phyloP scores from a whole-genome alignment of 1,284 basidiomycete genomes.

The Ganoderma leucocontextum region DNA sequence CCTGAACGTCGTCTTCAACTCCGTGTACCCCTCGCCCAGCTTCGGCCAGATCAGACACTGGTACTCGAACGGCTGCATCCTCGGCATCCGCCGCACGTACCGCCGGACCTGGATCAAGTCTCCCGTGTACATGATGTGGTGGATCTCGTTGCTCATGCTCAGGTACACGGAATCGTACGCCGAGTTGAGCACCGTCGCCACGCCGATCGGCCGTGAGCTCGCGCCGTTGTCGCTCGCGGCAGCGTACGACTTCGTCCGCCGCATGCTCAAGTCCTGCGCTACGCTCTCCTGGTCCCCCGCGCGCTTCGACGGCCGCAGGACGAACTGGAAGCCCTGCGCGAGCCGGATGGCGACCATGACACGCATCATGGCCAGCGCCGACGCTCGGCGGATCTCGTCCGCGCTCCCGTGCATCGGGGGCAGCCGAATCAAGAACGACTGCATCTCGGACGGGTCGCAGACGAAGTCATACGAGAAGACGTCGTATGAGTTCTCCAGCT shows the following conservation, averaged over 20 bases:
- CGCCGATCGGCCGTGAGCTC: slow-evolving; percentile 67
- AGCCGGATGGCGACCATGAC: slow-evolving; percentile 95
- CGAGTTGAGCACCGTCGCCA: slow-evolving; percentile 74
- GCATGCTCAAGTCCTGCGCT: slow-evolving; percentile 40
- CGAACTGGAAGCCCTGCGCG: slow-evolving; percentile 97
- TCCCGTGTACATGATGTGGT: slow-evolving; percentile 88
- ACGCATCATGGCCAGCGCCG: slow-evolving; percentile 88
- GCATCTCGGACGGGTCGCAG: slow-evolving; percentile 79
- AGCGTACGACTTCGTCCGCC: slow-evolving; percentile 64
- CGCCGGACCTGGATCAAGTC: slow-evolving; percentile 90
- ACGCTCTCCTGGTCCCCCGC: slow-evolving; percentile 22
- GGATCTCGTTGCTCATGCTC: slow-evolving; percentile 95
- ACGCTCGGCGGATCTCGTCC: slow-evolving; percentile 70
- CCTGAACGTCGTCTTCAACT: slow-evolving; percentile 78
- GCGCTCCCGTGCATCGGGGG: slow-evolving; percentile 55
- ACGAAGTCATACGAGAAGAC: slow-evolving; percentile 85
- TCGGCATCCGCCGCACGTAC: slow-evolving; percentile 82
- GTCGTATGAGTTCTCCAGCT: slow-evolving; percentile 83
- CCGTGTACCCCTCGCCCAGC: slow-evolving; percentile 86
- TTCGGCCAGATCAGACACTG: slow-evolving; percentile 95
- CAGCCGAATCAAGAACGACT: slow-evolving; percentile 80
- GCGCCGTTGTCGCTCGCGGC: slow-evolving; percentile 61
- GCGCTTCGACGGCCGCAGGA: slow-evolving; percentile 56
- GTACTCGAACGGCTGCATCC: slow-evolving; percentile 75
- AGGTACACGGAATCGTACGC: slow-evolving; percentile 86